Evolutionary conservation across 257 asterid genomes (phyloP).

Genomic region (Gynochthodes officinalis): DNA sequence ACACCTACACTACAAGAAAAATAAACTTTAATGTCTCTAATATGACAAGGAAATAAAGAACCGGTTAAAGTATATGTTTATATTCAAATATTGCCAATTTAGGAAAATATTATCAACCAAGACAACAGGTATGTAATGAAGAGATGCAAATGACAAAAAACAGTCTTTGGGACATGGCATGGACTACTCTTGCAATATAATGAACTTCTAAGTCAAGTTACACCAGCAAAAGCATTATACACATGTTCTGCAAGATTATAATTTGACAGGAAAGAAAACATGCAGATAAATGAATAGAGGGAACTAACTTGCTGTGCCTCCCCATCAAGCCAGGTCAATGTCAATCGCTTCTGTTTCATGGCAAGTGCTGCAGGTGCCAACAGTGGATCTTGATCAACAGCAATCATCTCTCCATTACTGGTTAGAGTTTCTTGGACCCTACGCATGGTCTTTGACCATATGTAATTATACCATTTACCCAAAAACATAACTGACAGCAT

Average conservation of each 20-base stretch:
- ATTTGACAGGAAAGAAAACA: constrained; percentile 1
- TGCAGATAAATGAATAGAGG: constrained; percentile 14
- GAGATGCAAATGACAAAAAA: not conserved
- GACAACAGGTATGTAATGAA: too few relatives aligned
- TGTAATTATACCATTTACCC: constrained; percentile 31
- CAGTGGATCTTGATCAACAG: constrained; percentile 43
- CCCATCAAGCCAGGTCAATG: constrained; percentile 96
- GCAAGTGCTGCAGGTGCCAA: constrained; percentile 60
- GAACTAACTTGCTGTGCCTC: constrained; percentile 76
- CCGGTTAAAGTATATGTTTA: not conserved
- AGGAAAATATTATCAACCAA: not conserved
- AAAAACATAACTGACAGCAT: constrained; percentile 12
- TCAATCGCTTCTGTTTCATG: constrained; percentile 64
- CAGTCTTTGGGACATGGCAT: not conserved
- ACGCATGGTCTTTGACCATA: constrained; percentile 76
- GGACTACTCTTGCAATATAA: not conserved
- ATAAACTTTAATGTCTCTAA: not conserved
- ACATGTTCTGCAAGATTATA: constrained; percentile 5
- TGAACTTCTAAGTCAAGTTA: not conserved
- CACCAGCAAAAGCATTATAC: not conserved
- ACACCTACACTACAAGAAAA: too few relatives aligned
- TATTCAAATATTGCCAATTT: not conserved
- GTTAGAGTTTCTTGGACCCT: constrained; percentile 72
- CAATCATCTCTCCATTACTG: constrained; percentile 37
- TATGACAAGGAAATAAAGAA: not conserved